phyloP scores from a whole-genome alignment of 371 early-diverging fungal genomes.

The Syncephalastrum monosporum region DNA sequence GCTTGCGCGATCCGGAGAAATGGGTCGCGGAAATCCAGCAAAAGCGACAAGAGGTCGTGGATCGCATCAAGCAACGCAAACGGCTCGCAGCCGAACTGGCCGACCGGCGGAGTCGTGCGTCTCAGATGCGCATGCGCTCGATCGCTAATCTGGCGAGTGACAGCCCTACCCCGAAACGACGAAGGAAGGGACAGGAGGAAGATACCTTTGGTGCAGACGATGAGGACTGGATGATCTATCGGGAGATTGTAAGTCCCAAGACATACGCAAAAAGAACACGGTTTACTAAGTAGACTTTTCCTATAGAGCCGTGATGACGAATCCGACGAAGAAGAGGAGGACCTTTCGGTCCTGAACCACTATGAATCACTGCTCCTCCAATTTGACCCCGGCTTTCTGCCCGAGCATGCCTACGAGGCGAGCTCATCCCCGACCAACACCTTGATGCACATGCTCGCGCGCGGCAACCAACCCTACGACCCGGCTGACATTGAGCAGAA shows the following conservation, averaged over 20 bases:
- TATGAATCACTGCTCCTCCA: slow-evolving; percentile 69
- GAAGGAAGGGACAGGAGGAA: slow-evolving; percentile 66
- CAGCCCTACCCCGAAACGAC: slow-evolving; percentile 47
- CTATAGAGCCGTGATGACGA: slow-evolving; percentile 78
- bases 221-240: slow-evolving; percentile 90
- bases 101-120: slow-evolving; percentile 85
- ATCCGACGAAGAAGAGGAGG: slow-evolving; percentile 83
- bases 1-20: slow-evolving; percentile 62
- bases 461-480: slow-evolving; percentile 65
- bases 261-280: neutral
- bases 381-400: slow-evolving; percentile 74
- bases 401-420: slow-evolving; percentile 50
- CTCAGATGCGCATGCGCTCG: slow-evolving; percentile 80
- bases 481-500: slow-evolving; percentile 60
- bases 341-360: slow-evolving; percentile 59
- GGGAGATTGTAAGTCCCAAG: slow-evolving; percentile 68
- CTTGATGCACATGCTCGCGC: slow-evolving; percentile 47
- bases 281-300: neutral
- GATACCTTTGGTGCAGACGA: slow-evolving; percentile 94
- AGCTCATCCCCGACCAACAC: slow-evolving; percentile 49
- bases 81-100: slow-evolving; percentile 73
- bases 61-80: slow-evolving; percentile 63
- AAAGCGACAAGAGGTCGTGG: slow-evolving; percentile 61
- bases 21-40: slow-evolving; percentile 74
- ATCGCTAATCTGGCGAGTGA: slow-evolving; percentile 83